A percentile compares a stretch with the other conserved stretches of the same genome.
Conservation (phyloP, 2,329 filamentous ascomycete species). For the Didymella pomorum region DNA sequence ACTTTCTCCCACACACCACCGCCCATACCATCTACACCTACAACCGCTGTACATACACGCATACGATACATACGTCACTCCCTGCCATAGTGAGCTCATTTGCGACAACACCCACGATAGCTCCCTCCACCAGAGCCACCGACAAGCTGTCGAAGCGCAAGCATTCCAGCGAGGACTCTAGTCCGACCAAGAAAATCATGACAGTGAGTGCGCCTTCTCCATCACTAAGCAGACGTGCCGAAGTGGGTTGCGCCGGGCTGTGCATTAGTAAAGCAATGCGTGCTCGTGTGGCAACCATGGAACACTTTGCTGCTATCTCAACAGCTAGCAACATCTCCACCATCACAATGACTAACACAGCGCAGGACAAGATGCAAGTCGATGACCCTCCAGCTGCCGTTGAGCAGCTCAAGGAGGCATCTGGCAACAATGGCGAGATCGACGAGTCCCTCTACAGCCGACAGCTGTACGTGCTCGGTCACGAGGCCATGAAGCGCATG, state of each 20-base stretch:
- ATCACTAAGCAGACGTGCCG: conserved; percentile 12
- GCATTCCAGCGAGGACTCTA: conserved; percentile 49
- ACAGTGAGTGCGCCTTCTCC: conserved; percentile 42
- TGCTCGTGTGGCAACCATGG: conserved; percentile 19
- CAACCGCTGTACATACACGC: conserved; percentile 11
- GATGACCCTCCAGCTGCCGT: conserved; percentile 65
- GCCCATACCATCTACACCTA: not conserved
- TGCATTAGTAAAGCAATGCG: conserved; percentile 38
- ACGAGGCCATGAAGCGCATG: conserved; percentile 98
- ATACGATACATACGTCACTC: conserved; percentile 19
- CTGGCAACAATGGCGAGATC: conserved; percentile 64
- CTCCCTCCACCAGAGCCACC: conserved; percentile 37
- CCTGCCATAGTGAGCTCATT: conserved; percentile 26
- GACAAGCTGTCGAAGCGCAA: conserved; percentile 56
- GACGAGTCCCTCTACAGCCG: conserved; percentile 73
- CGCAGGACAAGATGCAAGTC: conserved; percentile 68
- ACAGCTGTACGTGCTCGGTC: conserved; percentile 75
- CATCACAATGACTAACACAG: conserved; percentile 20
- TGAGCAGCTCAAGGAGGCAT: conserved; percentile 64
- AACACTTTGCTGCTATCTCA: not conserved
- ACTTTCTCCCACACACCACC: not conserved
- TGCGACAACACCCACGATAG: conserved; percentile 32
- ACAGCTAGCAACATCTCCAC: not conserved
- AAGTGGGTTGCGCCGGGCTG: conserved; percentile 28
- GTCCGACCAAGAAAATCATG: conserved; percentile 53